Evolutionary conservation across 2,329 filamentous ascomycete genomes (phyloP).

Genomic region (Paracamarosporium sp.): DNA sequence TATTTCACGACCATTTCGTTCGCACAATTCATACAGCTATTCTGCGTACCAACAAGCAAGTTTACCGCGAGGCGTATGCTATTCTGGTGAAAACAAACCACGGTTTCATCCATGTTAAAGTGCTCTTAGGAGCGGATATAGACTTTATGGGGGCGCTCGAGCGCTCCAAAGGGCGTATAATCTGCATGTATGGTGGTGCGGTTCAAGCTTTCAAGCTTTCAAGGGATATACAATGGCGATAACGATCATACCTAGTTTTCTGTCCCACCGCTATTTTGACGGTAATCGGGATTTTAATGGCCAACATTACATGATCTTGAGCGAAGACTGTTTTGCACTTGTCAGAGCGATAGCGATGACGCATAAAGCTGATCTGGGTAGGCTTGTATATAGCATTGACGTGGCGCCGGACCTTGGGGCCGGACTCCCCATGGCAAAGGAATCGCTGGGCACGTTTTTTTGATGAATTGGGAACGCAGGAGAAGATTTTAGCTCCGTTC

Average conservation of each 20-base stretch:
- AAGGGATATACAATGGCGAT: background rate
- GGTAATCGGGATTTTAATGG: no score
- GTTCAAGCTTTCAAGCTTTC: background rate
- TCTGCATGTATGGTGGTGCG: background rate
- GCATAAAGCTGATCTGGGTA: background rate
- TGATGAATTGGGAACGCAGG: background rate
- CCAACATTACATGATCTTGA: background rate
- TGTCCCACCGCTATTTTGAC: no score
- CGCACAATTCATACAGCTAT: background rate
- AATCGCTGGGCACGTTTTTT: background rate
- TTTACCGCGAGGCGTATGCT: background rate
- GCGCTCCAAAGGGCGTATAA: background rate
- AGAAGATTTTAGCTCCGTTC: background rate
- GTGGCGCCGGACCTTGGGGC: background rate
- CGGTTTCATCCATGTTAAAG: slow-evolving; percentile 1
- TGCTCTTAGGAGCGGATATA: background rate
- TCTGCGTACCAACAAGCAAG: background rate
- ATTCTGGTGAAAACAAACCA: background rate
- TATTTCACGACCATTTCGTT: background rate
- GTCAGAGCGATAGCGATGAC: background rate
- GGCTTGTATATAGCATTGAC: background rate
- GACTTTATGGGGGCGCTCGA: background rate
- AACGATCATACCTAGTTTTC: background rate
- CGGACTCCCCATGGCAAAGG: background rate
- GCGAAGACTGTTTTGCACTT: background rate